Percentiles rank a stretch among this genome's conserved stretches.
Evolutionary conservation across 805 yeast genomes (phyloP).

Genomic region (Kodamaea fukazawae): DNA sequence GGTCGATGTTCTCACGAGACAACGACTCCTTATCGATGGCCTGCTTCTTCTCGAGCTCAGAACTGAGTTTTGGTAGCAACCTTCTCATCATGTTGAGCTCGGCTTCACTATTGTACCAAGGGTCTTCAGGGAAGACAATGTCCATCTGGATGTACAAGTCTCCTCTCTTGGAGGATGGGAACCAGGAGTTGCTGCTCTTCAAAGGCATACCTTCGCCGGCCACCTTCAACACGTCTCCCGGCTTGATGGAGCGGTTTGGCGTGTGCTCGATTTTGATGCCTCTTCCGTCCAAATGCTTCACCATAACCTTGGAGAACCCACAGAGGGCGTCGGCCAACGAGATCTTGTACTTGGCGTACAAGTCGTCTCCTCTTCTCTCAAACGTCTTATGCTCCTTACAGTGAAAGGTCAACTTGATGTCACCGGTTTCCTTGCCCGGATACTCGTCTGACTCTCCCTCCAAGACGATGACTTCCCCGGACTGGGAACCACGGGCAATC

Average conservation of each 20-base stretch:
- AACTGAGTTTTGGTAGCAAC: conserved; percentile 44
- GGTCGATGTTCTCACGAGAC: conserved; percentile 38
- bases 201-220: conserved; percentile 84
- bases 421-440: conserved; percentile 73
- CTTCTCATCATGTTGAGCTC: conserved; percentile 56
- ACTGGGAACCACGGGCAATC: conserved; percentile 67
- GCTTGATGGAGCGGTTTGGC: conserved; percentile 76
- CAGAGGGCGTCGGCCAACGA: conserved; percentile 79
- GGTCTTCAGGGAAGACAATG: conserved; percentile 79
- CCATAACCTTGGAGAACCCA: conserved; percentile 67
- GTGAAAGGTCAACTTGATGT: conserved; percentile 62
- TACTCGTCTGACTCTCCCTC: conserved; percentile 75
- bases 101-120: conserved; percentile 76
- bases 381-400: conserved; percentile 50
- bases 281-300: conserved; percentile 79
- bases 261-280: conserved; percentile 63
- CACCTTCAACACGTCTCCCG: conserved; percentile 65
- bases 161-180: conserved; percentile 45
- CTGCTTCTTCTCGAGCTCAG: conserved; percentile 24
- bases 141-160: conserved; percentile 68
- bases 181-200: conserved; percentile 30
- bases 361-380: conserved; percentile 58
- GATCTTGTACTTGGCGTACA: conserved; percentile 57
- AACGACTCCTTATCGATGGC: conserved; percentile 24
- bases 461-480: conserved; percentile 59